Evolutionary conservation across 352 stramenopile species (phyloP), one percentile per base, ranked within the genome.

Genomic region (Pilasporangium apinafurcum): DNA sequence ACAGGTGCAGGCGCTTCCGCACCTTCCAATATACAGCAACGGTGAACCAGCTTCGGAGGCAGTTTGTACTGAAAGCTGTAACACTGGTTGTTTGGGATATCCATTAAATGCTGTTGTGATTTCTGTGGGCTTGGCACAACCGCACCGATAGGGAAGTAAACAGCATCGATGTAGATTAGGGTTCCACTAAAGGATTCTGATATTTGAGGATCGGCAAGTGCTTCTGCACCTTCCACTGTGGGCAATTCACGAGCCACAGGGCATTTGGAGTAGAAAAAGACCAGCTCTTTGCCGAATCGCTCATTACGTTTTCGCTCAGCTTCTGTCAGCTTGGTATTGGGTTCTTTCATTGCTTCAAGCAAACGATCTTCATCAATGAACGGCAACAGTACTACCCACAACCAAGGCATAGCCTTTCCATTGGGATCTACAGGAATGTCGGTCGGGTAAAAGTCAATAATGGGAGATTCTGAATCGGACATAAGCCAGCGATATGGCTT

Each of bases 311-410:
- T 88, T 55, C 77, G 68, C 58, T 95, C 82, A 2, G 78, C 65
- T 30, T 82, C 62, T 4, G 72, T 87, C 27, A 86, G 50, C 44
- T 91, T 65, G 10, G 65, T 37, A 35, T 87, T 91, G 9, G 65
- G 63, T 14, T 75, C 49, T 9, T 69, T 67, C 78, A 99, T 86
- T 21, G 91, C 91, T 21, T 81, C 59, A 8, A 99, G 53, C 24
- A 99, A 67, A 10, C 95, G 71, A 35, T 83, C 64, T 73, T 99
- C 95, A 44, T 99, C 95, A 53, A 99, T 99, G 53, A 99, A 99
- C 17, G 96, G 96, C 9, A 99, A 74, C 28, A 99, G 65, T 20
- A 98, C 96, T 13, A 99, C 95, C 95, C 95, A 99, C 8, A 99
- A 70, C 97, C 97, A 99, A 20, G 95, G 95, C 86, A 98, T 98